A percentile compares a stretch with the other conserved stretches of the same genome.
phyloP scores from a whole-genome alignment of 306 rosid genomes.

The Corylus americana region DNA sequence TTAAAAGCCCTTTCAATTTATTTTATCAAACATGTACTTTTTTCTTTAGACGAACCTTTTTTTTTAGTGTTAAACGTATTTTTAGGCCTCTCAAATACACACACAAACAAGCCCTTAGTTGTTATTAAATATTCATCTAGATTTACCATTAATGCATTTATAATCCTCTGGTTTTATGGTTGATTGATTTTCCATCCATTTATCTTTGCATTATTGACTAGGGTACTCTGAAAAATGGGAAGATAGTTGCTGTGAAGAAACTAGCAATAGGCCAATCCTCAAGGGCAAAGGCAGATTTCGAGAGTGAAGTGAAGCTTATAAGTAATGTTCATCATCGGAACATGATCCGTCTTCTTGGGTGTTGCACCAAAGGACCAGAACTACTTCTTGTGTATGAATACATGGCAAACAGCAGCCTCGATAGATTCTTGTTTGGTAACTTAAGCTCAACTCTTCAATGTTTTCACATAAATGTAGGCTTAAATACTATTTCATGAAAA shows the following conservation, averaged over 20 bases:
- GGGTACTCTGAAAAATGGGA: constrained; percentile 70
- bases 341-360: constrained; percentile 69
- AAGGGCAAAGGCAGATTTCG: constrained; percentile 51
- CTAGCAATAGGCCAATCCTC: constrained; percentile 43
- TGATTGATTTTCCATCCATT: background rate
- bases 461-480: background rate
- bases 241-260: constrained; percentile 74
- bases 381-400: constrained; percentile 71
- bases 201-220: constrained; percentile 9
- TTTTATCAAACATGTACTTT: no score
- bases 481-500: no score
- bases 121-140: background rate
- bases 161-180: background rate
- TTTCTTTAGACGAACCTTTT: no score
- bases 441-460: background rate
- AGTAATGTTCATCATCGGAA: constrained; percentile 74
- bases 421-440: constrained; percentile 71
- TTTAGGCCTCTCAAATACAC: no score
- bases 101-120: background rate
- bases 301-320: constrained; percentile 69
- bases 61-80: no score
- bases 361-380: constrained; percentile 60
- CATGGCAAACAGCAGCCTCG: constrained; percentile 65
- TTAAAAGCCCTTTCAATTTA: no score
- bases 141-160: background rate